Conservation (phyloP, 2,329 filamentous ascomycete species). For the Botryosphaeria dothidea region DNA sequence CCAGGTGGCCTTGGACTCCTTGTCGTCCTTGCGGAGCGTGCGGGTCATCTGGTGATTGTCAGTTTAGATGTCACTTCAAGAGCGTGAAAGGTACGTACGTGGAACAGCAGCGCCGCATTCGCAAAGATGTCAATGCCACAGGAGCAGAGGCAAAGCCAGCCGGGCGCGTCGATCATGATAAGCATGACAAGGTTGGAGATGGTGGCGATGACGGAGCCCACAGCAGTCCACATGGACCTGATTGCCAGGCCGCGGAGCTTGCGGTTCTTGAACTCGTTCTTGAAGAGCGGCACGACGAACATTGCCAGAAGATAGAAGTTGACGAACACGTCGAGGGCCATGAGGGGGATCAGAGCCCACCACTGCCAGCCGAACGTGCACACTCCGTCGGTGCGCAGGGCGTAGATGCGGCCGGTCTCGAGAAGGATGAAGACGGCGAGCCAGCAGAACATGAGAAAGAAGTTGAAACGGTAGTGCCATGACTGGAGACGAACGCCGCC, state of each 20-base stretch:
- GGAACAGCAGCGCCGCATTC: not conserved
- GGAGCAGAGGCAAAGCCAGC: not conserved
- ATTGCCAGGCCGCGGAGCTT: not conserved
- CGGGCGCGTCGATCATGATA: constrained; percentile 1
- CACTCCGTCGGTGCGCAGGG: not conserved
- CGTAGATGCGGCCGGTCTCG: not conserved
- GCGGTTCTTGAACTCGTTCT: not conserved
- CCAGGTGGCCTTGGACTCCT: not conserved
- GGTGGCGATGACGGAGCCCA: not conserved
- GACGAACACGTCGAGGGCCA: constrained; percentile 4
- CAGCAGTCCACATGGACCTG: not conserved
- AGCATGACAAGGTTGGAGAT: constrained; percentile 1
- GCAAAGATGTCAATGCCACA: not conserved
- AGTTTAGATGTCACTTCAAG: not conserved
- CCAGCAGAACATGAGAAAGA: constrained; percentile 4
- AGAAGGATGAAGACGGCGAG: not conserved
- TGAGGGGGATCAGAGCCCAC: constrained; percentile 7
- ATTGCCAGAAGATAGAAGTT: not conserved
- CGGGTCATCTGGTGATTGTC: not conserved
- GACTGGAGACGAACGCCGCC: not conserved
- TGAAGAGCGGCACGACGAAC: constrained; percentile 1
- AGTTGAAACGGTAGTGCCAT: constrained; percentile 8
- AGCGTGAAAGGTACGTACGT: not conserved
- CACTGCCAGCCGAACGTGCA: constrained; percentile 7
- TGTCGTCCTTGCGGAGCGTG: not conserved